phyloP scores from a whole-genome alignment of 208 protist species.

The Acanthamoeba royreba region DNA sequence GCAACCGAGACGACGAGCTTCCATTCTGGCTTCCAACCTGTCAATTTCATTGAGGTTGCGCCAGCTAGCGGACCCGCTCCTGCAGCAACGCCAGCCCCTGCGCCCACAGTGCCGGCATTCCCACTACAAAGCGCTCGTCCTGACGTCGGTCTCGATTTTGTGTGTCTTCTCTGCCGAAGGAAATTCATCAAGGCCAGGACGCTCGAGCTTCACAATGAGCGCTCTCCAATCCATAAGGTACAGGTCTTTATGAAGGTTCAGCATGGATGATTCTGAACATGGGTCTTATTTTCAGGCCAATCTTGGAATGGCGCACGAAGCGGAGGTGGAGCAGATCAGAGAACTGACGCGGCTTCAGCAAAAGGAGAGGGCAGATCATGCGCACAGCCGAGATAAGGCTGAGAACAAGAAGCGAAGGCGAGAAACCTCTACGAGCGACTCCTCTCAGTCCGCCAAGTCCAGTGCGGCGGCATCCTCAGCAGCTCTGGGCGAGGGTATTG shows the following conservation, averaged over 20 bases:
- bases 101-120: not conserved
- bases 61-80: no score
- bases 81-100: not conserved
- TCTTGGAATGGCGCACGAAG: not conserved
- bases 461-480: not conserved
- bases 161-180: not conserved
- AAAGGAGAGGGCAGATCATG: not conserved
- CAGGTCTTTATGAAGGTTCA: not conserved
- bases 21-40: no score
- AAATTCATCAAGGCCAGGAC: not conserved
- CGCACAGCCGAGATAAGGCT: not conserved
- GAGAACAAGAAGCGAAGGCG: not conserved
- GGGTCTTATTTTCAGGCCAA: not conserved
- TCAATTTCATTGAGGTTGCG: no score
- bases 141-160: not conserved
- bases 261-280: not conserved
- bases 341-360: not conserved
- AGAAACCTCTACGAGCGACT: not conserved
- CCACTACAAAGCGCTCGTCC: not conserved
- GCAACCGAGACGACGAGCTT: no score
- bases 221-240: not conserved
- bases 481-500: conserved; percentile 22
- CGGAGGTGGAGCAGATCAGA: not conserved
- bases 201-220: not conserved
- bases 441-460: not conserved